A percentile compares a stretch with the other conserved stretches of the same genome.
phyloP scores from a whole-genome alignment of 495 filamentous ascomycete genomes.

The Gamarada debralockiae region DNA sequence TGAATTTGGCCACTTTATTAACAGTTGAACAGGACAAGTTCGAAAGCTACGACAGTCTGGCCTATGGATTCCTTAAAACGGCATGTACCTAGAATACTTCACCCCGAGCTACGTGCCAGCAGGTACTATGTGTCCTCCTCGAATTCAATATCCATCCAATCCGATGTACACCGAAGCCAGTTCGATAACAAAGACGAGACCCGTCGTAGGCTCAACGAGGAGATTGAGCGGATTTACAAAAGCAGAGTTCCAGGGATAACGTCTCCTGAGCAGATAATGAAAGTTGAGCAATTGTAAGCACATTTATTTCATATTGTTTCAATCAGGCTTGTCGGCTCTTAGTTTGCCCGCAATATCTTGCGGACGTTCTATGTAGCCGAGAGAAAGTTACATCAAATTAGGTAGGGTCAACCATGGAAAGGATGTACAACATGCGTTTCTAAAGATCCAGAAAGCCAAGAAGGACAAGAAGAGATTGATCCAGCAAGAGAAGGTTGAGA shows the following conservation, averaged over 20 bases:
- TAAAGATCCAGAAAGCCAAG: too few species aligned
- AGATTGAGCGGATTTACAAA: constrained; percentile 51
- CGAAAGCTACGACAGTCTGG: constrained; percentile 77
- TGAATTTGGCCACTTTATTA: constrained; percentile 7
- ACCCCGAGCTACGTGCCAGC: constrained; percentile 56
- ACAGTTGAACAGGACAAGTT: constrained; percentile 65
- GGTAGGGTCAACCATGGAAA: neutral
- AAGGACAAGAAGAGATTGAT: neutral
- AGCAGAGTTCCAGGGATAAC: constrained; percentile 62
- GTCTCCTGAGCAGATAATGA: constrained; percentile 50
- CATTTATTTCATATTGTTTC: neutral
- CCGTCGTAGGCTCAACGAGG: constrained; percentile 55
- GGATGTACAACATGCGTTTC: neutral
- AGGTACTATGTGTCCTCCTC: constrained; percentile 65
- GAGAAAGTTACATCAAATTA: neutral
- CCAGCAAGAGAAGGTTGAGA: neutral
- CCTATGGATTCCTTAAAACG: constrained; percentile 52
- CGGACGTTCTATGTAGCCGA: neutral
- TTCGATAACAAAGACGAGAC: constrained; percentile 61
- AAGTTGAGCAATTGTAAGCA: constrained; percentile 62
- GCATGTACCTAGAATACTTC: constrained; percentile 65
- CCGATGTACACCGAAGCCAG: constrained; percentile 69
- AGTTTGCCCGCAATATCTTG: neutral
- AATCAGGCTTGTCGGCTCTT: neutral
- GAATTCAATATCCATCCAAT: constrained; percentile 55